These are phyloP conservation scores for Psidium guajava DNA, from an alignment of 345 rosid genomes.

Conservation along the genomic window DNA sequence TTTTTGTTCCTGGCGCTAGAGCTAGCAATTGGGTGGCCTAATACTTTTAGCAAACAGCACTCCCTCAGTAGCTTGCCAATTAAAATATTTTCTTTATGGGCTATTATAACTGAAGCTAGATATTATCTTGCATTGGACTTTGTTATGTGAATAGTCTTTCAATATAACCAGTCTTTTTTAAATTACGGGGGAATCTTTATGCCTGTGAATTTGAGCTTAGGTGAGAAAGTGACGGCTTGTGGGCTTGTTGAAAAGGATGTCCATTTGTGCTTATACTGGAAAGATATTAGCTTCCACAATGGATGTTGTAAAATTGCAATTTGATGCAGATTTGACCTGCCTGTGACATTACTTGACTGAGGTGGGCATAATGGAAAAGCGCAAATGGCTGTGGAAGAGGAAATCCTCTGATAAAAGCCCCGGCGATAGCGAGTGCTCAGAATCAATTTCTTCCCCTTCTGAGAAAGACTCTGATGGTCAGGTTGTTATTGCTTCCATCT, in stretches of 20 bases:
- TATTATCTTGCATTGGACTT: neutral
- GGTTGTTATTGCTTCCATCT: constrained; percentile 9
- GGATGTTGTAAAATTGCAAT: constrained; percentile 1
- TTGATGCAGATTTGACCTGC: constrained; percentile 27
- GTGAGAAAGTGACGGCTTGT: constrained; percentile 14
- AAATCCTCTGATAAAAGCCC: constrained; percentile 66
- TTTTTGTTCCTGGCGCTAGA: neutral
- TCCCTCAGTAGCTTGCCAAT: neutral
- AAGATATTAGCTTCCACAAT: neutral
- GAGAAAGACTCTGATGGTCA: constrained; percentile 74
- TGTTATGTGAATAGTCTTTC: neutral
- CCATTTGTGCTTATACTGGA: constrained; percentile 8
- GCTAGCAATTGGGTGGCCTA: neutral
- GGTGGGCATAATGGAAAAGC: constrained; percentile 51
- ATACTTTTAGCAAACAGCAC: neutral
- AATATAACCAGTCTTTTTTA: neutral
- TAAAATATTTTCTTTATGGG: neutral
- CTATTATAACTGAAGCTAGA: neutral
- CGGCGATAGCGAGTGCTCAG: constrained; percentile 65
- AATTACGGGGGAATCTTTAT: neutral
- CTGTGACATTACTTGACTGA: constrained; percentile 12
- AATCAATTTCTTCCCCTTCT: constrained; percentile 54
- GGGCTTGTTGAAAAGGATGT: constrained; percentile 6
- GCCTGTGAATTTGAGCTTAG: constrained; percentile 44
- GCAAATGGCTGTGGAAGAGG: constrained; percentile 68